Base-by-base conservation (phyloP, 2,329 filamentous ascomycete species). In the Chalara sp. region DNA sequence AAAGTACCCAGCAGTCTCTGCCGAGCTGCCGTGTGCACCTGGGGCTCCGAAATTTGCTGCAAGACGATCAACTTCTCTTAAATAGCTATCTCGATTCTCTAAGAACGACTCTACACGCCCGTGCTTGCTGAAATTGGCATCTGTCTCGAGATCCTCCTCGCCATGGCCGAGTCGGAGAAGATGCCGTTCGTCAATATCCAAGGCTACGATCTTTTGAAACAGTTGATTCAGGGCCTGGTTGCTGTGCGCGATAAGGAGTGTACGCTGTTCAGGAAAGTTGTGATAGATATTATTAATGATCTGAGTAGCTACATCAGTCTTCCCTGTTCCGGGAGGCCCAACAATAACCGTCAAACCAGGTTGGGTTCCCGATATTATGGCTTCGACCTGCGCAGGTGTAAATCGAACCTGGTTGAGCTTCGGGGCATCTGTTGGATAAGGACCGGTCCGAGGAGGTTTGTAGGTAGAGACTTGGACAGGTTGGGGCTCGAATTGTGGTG, bases 251-350 rank as follows among this genome's bases (percentile, higher is more conserved):
- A 99, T 83, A 40, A 99, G 80, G 13, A 99, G 73, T 0, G 93
- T 99, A 60, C 89, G 86, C 68, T 99, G 90, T 56, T 85, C 77
- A 6, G 93, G 91, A 66, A 96, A 99, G 70, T 97, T 96, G 73
- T 97, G 92, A 65, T 99, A 99, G 60, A 99, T 87, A 67, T 97
- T 96, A 73, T 89, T 96, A 71, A 99, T 99, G 66, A 97, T 95
- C 68, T 99, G 93, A 5, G 92, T 96, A 45, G 90, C 91, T 48
- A 99, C 93, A 69, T 99, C 93, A n/a, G 93, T 99, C 74, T 99
- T 99, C 56, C 95, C 93, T 6, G 93, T 99, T 49, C 93, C 93
- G 6, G 93, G 93, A 49, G 93, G 93, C 1, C 93, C 93, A 55
- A 99, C 89, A 59, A 99, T 86, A 45, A 99, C 81, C 1, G 92